These are phyloP conservation scores for Nakazawaea ishiwadae DNA, from an alignment of 805 yeast species.

Conservation along the genomic window DNA sequence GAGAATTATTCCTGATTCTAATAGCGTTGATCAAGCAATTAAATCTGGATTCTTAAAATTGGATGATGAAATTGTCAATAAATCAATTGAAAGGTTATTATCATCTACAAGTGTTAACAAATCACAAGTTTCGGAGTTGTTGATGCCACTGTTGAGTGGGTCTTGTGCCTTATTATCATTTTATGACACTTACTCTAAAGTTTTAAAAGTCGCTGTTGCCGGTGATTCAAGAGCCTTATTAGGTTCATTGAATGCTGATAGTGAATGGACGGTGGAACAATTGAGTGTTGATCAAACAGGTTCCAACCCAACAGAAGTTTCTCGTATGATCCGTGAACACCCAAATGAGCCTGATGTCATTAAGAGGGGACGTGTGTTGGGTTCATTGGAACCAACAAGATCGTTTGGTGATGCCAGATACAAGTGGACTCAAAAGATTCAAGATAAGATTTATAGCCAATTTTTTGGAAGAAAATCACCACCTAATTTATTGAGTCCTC, in stretches of 20 bases:
- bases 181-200: conserved; percentile 70
- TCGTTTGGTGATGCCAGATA: conserved; percentile 98
- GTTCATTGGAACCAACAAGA: conserved; percentile 90
- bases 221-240: conserved; percentile 94
- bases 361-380: conserved; percentile 84
- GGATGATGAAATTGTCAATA: conserved; percentile 82
- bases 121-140: conserved; percentile 63
- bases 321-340: conserved; percentile 78
- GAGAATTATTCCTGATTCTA: conserved; percentile 61
- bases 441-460: conserved; percentile 64
- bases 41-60: conserved; percentile 73
- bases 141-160: conserved; percentile 93
- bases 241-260: conserved; percentile 61
- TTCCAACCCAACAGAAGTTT: conserved; percentile 81
- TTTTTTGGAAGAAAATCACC: conserved; percentile 82
- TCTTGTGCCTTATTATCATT: conserved; percentile 88
- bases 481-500: conserved; percentile 76
- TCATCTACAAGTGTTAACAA: conserved; percentile 56
- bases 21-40: conserved; percentile 74
- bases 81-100: conserved; percentile 65
- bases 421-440: conserved; percentile 72
- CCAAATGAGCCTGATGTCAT: conserved; percentile 86
- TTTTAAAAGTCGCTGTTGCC: conserved; percentile 85
- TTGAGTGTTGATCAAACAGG: conserved; percentile 93
- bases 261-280: conserved; percentile 84